Conservation (phyloP, 192 early-diverging fungal species). For the Rhizoclosmatium sp. region DNA sequence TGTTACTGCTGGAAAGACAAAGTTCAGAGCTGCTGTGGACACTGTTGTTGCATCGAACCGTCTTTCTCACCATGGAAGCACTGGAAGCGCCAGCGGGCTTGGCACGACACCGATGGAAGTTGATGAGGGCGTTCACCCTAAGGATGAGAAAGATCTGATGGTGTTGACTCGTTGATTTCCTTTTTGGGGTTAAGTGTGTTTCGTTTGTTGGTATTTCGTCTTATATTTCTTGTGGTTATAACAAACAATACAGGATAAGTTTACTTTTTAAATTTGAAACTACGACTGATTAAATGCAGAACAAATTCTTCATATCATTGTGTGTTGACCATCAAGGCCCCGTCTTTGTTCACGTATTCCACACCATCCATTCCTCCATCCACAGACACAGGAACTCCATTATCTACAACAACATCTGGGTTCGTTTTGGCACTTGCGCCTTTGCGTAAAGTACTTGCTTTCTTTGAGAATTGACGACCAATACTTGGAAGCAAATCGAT, state of each 20-base stretch:
- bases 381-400: background rate
- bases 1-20: constrained; percentile 23
- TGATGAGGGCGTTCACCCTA: constrained; percentile 20
- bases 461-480: constrained; percentile 28
- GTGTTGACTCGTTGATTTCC: constrained; percentile 25
- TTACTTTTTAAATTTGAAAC: no score
- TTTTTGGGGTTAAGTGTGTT: background rate
- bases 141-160: constrained; percentile 34
- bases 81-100: background rate
- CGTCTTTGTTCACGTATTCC: constrained; percentile 18
- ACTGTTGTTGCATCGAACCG: constrained; percentile 16
- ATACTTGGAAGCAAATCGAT: constrained; percentile 86
- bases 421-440: background rate
- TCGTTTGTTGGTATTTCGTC: background rate
- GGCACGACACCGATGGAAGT: constrained; percentile 27
- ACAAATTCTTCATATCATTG: background rate
- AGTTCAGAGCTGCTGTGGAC: constrained; percentile 30
- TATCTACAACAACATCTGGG: background rate
- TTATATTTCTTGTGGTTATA: background rate
- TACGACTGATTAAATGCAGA: no score
- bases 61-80: background rate
- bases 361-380: constrained; percentile 13
- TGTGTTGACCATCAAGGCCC: constrained; percentile 23
- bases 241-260: no score
- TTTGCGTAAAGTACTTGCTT: constrained; percentile 28